Evolutionary conservation across 2,329 filamentous ascomycete species (phyloP).

Genomic region (Penicillium sp.): DNA sequence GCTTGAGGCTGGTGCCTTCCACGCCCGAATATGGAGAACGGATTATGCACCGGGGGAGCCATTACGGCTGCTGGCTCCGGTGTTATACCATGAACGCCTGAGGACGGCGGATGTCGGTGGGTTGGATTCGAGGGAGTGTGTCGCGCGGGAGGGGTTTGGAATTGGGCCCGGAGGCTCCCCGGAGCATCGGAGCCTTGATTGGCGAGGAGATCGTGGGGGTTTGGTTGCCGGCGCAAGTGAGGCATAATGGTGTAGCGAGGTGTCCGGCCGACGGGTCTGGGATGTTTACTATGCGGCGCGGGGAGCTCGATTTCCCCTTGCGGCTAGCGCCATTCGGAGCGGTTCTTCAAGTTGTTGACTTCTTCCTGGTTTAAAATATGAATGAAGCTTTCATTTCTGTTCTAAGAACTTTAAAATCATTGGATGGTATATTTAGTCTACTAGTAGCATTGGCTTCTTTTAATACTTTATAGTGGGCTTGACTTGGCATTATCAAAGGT

Average conservation of each 20-base stretch:
- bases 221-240: slow-evolving; percentile 27
- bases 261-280: slow-evolving; percentile 6
- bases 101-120: slow-evolving; percentile 32
- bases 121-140: slow-evolving; percentile 31
- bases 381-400: neutral
- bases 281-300: slow-evolving; percentile 19
- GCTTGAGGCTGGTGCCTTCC: slow-evolving; percentile 10
- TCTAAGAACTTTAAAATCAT: too few species aligned
- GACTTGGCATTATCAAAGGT: too few species aligned
- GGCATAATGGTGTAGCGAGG: slow-evolving; percentile 20
- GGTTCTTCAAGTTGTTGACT: too few species aligned
- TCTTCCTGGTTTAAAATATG: too few species aligned
- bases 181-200: slow-evolving; percentile 18
- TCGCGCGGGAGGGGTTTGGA: slow-evolving; percentile 37
- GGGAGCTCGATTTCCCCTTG: slow-evolving; percentile 20
- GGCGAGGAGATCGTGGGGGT: slow-evolving; percentile 15
- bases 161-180: slow-evolving; percentile 29
- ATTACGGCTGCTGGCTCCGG: slow-evolving; percentile 26
- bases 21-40: slow-evolving; percentile 25
- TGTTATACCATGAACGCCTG: slow-evolving; percentile 28
- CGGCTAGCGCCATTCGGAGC: slow-evolving; percentile 19
- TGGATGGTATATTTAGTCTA: too few species aligned
- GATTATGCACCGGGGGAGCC: slow-evolving; percentile 19
- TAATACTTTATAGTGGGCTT: too few species aligned
- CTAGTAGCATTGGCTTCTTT: too few species aligned